Percentiles rank a stretch among this genome's conserved stretches.
Evolutionary conservation across 1,284 basidiomycete genomes (phyloP).

Genomic region (Macrocystidia cucumis): DNA sequence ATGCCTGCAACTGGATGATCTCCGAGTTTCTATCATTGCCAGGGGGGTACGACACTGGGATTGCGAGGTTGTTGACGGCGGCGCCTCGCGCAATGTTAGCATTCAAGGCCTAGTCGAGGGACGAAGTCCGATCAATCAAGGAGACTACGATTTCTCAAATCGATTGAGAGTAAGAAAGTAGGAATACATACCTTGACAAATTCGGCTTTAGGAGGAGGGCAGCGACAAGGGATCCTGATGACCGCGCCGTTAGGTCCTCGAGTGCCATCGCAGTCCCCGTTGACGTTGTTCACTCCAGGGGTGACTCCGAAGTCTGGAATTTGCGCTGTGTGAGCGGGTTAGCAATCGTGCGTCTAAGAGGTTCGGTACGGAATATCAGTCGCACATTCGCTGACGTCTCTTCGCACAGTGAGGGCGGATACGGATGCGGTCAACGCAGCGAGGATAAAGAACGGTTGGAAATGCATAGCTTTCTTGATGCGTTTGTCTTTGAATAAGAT

Average conservation of each 20-base stretch:
- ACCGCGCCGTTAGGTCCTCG: slow-evolving; percentile 38
- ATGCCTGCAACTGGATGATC: slow-evolving; percentile 42
- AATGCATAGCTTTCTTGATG: no score
- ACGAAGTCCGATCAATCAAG: no score
- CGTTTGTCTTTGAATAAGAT: no score
- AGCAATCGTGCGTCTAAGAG: no score
- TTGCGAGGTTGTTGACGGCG: slow-evolving; percentile 50
- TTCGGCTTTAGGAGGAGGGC: slow-evolving; percentile 45
- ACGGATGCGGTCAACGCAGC: no score
- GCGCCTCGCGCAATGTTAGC: slow-evolving; percentile 50
- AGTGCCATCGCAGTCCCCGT: slow-evolving; percentile 51
- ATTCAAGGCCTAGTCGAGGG: no score
- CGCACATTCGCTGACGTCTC: no score
- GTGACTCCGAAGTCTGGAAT: slow-evolving; percentile 44
- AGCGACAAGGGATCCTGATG: slow-evolving; percentile 52
- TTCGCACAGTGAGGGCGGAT: no score
- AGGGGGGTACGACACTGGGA: slow-evolving; percentile 49
- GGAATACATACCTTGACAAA: slow-evolving; percentile 41
- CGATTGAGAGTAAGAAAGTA: no score
- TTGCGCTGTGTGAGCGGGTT: slow-evolving; percentile 35
- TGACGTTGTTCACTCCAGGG: slow-evolving; percentile 41
- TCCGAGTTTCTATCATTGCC: slow-evolving; percentile 46
- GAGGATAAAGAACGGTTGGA: no score
- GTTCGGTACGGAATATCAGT: no score
- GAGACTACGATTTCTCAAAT: no score